Conservation (phyloP, 441 rosid species). For the Rhodomyrtus psidioides region DNA sequence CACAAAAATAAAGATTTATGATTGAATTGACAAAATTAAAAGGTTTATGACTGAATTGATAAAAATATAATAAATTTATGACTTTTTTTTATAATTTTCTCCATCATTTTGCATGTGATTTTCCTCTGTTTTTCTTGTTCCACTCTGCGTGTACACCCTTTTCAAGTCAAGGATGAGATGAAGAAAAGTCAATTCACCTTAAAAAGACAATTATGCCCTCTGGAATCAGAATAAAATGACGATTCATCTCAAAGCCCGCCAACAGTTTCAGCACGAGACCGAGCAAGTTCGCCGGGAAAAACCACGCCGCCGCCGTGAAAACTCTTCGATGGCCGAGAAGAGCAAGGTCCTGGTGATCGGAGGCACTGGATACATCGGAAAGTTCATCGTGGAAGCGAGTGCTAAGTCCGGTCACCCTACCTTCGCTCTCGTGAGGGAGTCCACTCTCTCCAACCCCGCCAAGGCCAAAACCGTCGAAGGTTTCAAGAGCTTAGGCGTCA, state of each 20-base stretch:
- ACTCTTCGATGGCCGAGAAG: conserved; percentile 4
- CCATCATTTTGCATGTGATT: neutral
- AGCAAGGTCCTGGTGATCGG: neutral
- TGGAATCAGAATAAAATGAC: neutral
- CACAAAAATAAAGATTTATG: too few species aligned
- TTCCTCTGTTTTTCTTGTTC: neutral
- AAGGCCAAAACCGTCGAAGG: conserved; percentile 12
- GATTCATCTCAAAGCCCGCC: neutral
- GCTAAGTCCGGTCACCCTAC: conserved; percentile 42
- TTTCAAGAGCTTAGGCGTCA: conserved; percentile 28
- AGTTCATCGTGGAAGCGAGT: conserved; percentile 36
- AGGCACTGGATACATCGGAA: conserved; percentile 42
- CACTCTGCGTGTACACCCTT: neutral
- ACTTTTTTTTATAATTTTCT: too few species aligned
- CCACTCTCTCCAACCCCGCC: conserved; percentile 24
- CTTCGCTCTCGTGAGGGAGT: conserved; percentile 28
- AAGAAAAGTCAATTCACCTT: neutral
- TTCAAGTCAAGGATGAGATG: neutral
- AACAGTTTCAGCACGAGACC: neutral
- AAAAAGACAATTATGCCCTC: neutral
- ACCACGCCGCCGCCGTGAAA: too few species aligned
- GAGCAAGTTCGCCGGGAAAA: neutral
- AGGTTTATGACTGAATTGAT: too few species aligned
- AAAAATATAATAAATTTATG: too few species aligned
- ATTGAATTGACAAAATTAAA: too few species aligned